Evolutionary conservation across 345 rosid genomes (phyloP), one percentile per base, ranked within the genome.

Genomic region (Tarenaya hassleriana): DNA sequence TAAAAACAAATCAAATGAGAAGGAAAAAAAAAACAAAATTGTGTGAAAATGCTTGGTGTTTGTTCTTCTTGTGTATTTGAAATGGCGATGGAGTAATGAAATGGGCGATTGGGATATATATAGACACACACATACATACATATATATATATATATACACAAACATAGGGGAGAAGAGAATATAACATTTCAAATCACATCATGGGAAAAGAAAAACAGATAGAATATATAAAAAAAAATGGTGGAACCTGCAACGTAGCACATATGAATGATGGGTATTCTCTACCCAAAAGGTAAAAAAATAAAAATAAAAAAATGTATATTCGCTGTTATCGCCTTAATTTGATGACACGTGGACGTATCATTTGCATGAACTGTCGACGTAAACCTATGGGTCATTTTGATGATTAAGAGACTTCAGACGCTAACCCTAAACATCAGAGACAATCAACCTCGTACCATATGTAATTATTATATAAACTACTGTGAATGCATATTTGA

Each of bases 171-270:
- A 53, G 52, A 13, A 41, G 10, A 53, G 51, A 53, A 60, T 60
- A 59, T 34, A 15, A 15, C 54, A 47, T 46, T 33, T 24, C 17
- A 33, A 40, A 46, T 53, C 34, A 52, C 56, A 66, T 32, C 24
- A 45, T 50, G 16, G 44, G 11, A 52, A 52, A 66, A 55, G 18
- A 38, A 17, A 52, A 58, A 46, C 58, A 18, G 18, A 27, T 31
- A 39, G 31, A 47, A 44, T 52, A 58, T 59, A 40, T 13, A 31
- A 52, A 21, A 10, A 45, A 35, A 56, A 66, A 66, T 66, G 61
- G 59, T 66, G 65, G 70, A 66, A 60, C 70, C 70, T 59, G 70
- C 65, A 59, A 53, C 61, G 70, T 53, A 66, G 38, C 21, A 16
- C 32, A 38, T 56, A 53, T 55, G 56, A 47, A 58, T 49, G 2